phyloP scores from a whole-genome alignment of 306 rosid species.

The Luffa aegyptiaca region DNA sequence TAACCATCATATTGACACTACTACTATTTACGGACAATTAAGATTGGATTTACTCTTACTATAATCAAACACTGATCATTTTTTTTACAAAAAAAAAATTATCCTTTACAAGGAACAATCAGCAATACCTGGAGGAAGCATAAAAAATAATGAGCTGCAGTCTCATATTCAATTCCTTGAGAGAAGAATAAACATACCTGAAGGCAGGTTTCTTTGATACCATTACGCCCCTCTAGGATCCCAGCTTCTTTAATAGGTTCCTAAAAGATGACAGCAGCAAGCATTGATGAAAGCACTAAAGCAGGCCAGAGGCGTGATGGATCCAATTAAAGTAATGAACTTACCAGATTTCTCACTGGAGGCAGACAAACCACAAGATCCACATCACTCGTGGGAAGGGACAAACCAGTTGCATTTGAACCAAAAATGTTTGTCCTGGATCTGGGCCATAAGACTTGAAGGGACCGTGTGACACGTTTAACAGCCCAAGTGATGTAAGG shows the following conservation, averaged over 20 bases:
- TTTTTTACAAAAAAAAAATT: neutral
- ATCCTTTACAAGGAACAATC: neutral
- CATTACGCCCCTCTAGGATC: conserved; percentile 95
- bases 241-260: conserved; percentile 99
- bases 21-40: neutral
- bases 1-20: neutral
- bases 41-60: neutral
- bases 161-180: neutral
- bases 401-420: conserved; percentile 84
- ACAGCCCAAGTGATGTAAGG: conserved; percentile 91
- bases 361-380: conserved; percentile 93
- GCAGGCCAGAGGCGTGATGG: neutral
- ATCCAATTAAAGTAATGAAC: neutral
- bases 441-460: conserved; percentile 96
- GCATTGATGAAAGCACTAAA: neutral
- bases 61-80: neutral
- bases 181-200: conserved; percentile 43
- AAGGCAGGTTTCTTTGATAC: conserved; percentile 95
- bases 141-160: neutral
- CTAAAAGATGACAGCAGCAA: conserved; percentile 25
- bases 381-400: conserved; percentile 97
- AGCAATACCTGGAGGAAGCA: neutral
- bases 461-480: conserved; percentile 85
- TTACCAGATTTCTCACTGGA: conserved; percentile 96
- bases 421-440: conserved; percentile 87